Evolutionary conservation across 2,329 filamentous ascomycete genomes (phyloP).

Genomic region (Cylindrodendrum hubeiense): DNA sequence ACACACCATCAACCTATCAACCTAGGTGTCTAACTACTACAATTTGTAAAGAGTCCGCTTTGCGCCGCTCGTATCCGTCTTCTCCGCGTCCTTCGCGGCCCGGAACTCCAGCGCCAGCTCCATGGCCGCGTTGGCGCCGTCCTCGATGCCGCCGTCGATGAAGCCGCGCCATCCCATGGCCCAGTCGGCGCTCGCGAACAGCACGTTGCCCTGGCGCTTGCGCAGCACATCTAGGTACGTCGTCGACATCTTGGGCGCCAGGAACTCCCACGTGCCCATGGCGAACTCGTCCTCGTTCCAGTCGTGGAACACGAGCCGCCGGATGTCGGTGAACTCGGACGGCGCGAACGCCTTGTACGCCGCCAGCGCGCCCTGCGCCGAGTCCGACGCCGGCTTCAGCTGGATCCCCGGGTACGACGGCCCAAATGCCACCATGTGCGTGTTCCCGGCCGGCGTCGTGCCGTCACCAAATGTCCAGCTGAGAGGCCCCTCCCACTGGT

Average conservation of each 20-base stretch:
- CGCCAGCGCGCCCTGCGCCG: not conserved
- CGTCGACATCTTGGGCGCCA: slow-evolving; percentile 23
- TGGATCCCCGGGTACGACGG: slow-evolving; percentile 18
- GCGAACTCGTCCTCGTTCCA: slow-evolving; percentile 33
- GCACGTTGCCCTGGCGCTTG: slow-evolving; percentile 20
- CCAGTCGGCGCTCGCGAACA: slow-evolving; percentile 30
- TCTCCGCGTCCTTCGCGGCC: slow-evolving; percentile 5
- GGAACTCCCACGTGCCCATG: slow-evolving; percentile 24
- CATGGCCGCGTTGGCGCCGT: slow-evolving; percentile 27
- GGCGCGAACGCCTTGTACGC: slow-evolving; percentile 16
- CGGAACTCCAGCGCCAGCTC: slow-evolving; percentile 20
- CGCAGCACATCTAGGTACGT: slow-evolving; percentile 22
- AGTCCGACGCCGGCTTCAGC: slow-evolving; percentile 17
- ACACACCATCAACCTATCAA: not conserved
- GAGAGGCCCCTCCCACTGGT: slow-evolving; percentile 14
- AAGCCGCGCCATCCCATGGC: slow-evolving; percentile 26
- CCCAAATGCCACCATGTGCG: slow-evolving; percentile 26
- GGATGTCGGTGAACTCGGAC: slow-evolving; percentile 16
- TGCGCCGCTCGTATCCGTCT: not conserved
- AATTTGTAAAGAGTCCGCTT: slow-evolving; percentile 1
- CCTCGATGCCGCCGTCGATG: slow-evolving; percentile 28
- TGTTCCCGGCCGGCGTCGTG: slow-evolving; percentile 24
- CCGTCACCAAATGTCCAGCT: slow-evolving; percentile 28
- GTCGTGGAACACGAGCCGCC: slow-evolving; percentile 24
- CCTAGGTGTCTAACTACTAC: not conserved